phyloP scores from a whole-genome alignment of 352 stramenopile species.

The Pilasporangium apinafurcum region DNA sequence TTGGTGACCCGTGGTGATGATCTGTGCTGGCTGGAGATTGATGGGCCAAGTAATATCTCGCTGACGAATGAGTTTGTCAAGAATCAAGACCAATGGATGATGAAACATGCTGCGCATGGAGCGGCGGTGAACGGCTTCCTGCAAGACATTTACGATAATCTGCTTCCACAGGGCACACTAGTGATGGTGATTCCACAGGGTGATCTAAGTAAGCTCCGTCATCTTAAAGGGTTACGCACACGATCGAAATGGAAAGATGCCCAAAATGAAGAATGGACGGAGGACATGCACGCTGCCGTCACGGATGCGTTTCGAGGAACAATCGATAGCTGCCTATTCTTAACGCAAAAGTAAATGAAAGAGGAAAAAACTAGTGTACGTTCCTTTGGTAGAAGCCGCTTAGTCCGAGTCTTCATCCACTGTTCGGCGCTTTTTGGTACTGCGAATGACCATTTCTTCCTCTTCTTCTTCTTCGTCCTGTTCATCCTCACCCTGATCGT shows the following conservation, averaged over 20 bases:
- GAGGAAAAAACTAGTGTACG: background rate
- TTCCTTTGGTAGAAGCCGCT: background rate
- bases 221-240: constrained; percentile 68
- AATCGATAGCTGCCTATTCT: constrained; percentile 75
- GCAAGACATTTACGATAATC: constrained; percentile 23
- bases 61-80: constrained; percentile 52
- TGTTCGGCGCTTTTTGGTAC: constrained; percentile 75
- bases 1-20: constrained; percentile 20
- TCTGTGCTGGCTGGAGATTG: constrained; percentile 73
- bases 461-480: constrained; percentile 74
- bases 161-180: constrained; percentile 42
- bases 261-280: constrained; percentile 22
- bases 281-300: constrained; percentile 56
- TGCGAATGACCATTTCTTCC: constrained; percentile 65
- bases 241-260: constrained; percentile 73
- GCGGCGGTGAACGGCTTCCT: constrained; percentile 43
- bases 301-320: constrained; percentile 58
- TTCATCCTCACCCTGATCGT: constrained; percentile 49
- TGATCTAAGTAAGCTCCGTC: constrained; percentile 59
- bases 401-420: constrained; percentile 84
- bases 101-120: constrained; percentile 42
- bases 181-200: constrained; percentile 66
- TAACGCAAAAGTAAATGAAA: constrained; percentile 42
- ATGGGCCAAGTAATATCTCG: constrained; percentile 25
- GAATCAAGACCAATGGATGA: constrained; percentile 64